A percentile compares a stretch with the other conserved stretches of the same genome.
Evolutionary conservation across 73 alveolate genomes (phyloP).

Genomic region (Paramecium pentaurelia): DNA sequence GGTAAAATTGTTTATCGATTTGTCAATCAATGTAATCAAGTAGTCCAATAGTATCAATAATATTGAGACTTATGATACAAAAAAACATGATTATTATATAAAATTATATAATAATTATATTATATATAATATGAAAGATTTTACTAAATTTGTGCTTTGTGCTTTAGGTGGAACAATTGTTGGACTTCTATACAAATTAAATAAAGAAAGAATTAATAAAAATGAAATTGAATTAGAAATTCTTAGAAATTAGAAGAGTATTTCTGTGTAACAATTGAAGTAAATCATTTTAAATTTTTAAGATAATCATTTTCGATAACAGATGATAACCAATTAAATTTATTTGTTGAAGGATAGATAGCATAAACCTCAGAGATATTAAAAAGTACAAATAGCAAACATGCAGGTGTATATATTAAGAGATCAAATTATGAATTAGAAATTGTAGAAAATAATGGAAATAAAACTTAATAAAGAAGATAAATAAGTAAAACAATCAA

Average conservation of each 20-base stretch:
- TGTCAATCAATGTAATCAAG: slow-evolving; percentile 36
- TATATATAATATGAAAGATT: neutral
- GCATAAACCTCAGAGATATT: neutral
- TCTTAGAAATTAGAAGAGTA: neutral
- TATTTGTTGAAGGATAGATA: neutral
- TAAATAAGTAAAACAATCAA: neutral
- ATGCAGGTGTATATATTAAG: neutral
- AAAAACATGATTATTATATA: neutral
- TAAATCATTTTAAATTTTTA: neutral
- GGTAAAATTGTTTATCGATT: neutral
- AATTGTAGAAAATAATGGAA: neutral
- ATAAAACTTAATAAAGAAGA: neutral
- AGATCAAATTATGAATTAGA: neutral
- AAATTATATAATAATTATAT: neutral
- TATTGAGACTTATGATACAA: neutral
- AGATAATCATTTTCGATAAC: neutral
- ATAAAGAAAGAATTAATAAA: neutral
- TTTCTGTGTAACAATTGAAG: neutral
- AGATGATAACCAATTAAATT: neutral
- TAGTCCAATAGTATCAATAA: neutral
- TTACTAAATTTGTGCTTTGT: neutral
- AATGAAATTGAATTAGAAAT: neutral
- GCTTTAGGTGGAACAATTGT: neutral
- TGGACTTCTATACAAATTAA: neutral
- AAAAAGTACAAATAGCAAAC: neutral